Evolutionary conservation across 192 early-diverging fungal species (phyloP).

Genomic region (Piromyces finnis): DNA sequence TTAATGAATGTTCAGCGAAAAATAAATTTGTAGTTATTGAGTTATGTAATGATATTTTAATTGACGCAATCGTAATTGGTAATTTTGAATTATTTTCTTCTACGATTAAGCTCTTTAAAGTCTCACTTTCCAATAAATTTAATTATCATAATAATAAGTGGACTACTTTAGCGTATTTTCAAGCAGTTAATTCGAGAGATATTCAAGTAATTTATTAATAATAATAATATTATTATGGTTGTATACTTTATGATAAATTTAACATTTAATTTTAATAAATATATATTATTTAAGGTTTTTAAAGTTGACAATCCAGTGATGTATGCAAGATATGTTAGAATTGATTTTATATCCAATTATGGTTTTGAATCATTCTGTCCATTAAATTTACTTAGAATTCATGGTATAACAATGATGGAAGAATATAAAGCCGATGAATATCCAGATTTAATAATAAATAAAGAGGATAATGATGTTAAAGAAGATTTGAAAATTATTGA

Average conservation of each 20-base stretch:
- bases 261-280: too few species aligned
- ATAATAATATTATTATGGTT: too few species aligned
- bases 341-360: constrained; percentile 79
- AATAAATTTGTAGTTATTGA: constrained; percentile 78
- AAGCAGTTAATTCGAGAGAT: constrained; percentile 71
- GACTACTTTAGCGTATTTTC: constrained; percentile 64
- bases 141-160: constrained; percentile 34
- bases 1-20: constrained; percentile 57
- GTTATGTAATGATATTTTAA: constrained; percentile 82
- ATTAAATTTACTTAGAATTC: constrained; percentile 63
- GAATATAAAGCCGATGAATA: constrained; percentile 14
- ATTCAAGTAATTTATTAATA: constrained; percentile 23
- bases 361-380: constrained; percentile 90
- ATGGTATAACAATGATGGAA: constrained; percentile 82
- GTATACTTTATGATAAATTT: too few species aligned
- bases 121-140: constrained; percentile 47
- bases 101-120: constrained; percentile 72
- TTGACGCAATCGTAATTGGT: constrained; percentile 75
- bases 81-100: constrained; percentile 96
- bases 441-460: not conserved
- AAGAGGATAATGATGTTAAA: not conserved
- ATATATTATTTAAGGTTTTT: constrained; percentile 68
- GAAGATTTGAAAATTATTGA: not conserved
- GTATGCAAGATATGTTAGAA: constrained; percentile 70
- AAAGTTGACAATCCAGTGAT: constrained; percentile 48